A percentile compares a stretch with the other conserved stretches of the same genome.
Evolutionary conservation across 345 rosid species (phyloP).

Genomic region (Eucalyptus pauciflora): DNA sequence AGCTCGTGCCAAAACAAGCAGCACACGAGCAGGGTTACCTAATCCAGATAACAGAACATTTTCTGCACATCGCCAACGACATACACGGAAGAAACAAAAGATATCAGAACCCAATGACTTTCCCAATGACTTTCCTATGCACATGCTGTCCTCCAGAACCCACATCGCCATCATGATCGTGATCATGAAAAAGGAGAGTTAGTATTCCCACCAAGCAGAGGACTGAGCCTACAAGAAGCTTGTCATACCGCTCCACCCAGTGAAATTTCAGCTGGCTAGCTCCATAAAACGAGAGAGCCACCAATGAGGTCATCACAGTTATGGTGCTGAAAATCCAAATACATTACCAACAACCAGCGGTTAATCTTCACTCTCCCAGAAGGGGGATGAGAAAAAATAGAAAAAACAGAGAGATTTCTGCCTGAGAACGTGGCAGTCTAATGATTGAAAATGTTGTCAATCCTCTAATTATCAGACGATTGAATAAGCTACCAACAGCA

Average conservation of each 20-base stretch:
- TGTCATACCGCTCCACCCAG: slow-evolving; percentile 97
- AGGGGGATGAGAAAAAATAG: background rate
- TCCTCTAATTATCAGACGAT: background rate
- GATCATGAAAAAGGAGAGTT: slow-evolving; percentile 85
- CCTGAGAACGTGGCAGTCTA: background rate
- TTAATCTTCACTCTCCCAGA: background rate
- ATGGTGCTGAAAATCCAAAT: slow-evolving; percentile 57
- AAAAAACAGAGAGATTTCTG: background rate
- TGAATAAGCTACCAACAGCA: background rate
- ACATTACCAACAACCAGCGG: background rate
- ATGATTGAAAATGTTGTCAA: background rate
- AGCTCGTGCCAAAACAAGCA: background rate
- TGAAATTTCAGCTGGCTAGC: slow-evolving; percentile 96
- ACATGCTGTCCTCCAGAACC: slow-evolving; percentile 19
- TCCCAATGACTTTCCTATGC: slow-evolving; percentile 64
- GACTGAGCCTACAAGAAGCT: slow-evolving; percentile 91
- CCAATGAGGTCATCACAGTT: slow-evolving; percentile 90
- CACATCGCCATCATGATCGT: slow-evolving; percentile 33
- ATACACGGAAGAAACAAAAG: background rate
- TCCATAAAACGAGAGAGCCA: slow-evolving; percentile 94
- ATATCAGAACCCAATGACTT: slow-evolving; percentile 41
- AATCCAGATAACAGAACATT: background rate
- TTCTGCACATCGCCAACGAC: background rate
- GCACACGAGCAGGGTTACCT: background rate
- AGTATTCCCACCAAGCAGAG: slow-evolving; percentile 86